These are phyloP conservation scores for Coniferiporia sulphurascens DNA, from an alignment of 1,284 basidiomycete genomes.

Conservation along the genomic window DNA sequence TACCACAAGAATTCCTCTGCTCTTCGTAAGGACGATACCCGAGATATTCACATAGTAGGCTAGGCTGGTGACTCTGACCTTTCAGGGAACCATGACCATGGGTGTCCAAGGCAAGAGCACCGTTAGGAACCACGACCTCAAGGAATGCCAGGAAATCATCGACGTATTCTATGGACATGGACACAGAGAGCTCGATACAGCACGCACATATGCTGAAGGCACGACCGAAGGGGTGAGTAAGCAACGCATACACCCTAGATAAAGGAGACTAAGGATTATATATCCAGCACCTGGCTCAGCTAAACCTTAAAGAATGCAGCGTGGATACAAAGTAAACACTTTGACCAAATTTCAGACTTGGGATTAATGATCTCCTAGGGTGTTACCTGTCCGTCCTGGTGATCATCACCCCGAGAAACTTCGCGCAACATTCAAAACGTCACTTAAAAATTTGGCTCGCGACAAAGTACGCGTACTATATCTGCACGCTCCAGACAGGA, in stretches of 20 bases:
- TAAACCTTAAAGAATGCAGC: conserved; percentile 37
- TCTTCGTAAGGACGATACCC: conserved; percentile 29
- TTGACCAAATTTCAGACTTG: no score
- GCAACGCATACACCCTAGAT: not conserved
- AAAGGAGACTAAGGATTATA: not conserved
- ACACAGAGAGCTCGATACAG: conserved; percentile 46
- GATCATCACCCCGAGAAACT: conserved; percentile 36
- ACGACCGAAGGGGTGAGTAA: conserved; percentile 43
- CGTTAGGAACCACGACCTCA: conserved; percentile 34
- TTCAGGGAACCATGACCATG: conserved; percentile 50
- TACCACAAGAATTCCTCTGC: conserved; percentile 32
- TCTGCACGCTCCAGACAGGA: no score
- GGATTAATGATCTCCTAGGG: conserved; percentile 25
- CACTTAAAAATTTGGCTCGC: conserved; percentile 33
- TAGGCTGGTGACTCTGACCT: not conserved
- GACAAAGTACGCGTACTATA: conserved; percentile 23
- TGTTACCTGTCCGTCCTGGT: conserved; percentile 38
- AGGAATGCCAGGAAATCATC: conserved; percentile 41
- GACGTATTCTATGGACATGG: conserved; percentile 41
- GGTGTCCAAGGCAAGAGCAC: conserved; percentile 40
- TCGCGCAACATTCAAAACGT: conserved; percentile 34
- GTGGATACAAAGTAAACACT: conserved; percentile 45
- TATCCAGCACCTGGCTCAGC: conserved; percentile 36
- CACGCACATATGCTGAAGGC: conserved; percentile 43
- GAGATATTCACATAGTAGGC: not conserved